phyloP scores from a whole-genome alignment of 2,329 filamentous ascomycete species.

The Arthrobotrys iridis region DNA sequence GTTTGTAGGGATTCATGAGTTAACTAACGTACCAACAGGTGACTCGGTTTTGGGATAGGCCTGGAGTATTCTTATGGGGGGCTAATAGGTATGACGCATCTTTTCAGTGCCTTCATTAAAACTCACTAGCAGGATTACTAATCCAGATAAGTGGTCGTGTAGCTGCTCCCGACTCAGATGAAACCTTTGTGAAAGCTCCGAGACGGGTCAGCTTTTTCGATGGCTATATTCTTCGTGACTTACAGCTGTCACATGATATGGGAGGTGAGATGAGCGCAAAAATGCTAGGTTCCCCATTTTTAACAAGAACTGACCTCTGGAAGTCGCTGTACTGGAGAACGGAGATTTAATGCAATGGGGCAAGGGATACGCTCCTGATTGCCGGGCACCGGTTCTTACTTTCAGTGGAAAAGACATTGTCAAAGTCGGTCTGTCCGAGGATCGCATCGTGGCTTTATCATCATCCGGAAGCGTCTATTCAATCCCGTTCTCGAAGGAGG shows the following conservation, averaged over 20 bases:
- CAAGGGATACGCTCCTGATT: constrained; percentile 73
- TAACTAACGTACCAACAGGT: constrained; percentile 36
- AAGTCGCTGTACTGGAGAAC: constrained; percentile 79
- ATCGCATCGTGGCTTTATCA: constrained; percentile 82
- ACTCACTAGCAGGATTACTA: constrained; percentile 10
- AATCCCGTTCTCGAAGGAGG: constrained; percentile 77
- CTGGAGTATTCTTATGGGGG: constrained; percentile 94
- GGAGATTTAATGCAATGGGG: constrained; percentile 96
- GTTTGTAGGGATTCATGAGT: background rate
- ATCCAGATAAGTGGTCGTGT: constrained; percentile 70
- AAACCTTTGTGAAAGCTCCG: constrained; percentile 80
- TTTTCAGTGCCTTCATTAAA: background rate
- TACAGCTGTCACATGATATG: constrained; percentile 83
- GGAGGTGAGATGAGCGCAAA: constrained; percentile 66
- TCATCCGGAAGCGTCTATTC: constrained; percentile 83
- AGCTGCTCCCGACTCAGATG: constrained; percentile 83
- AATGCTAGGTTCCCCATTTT: background rate
- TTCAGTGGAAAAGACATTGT: constrained; percentile 82
- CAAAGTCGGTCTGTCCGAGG: constrained; percentile 79
- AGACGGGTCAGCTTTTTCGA: constrained; percentile 83
- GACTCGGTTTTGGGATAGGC: constrained; percentile 69
- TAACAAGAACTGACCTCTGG: background rate
- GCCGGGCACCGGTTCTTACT: constrained; percentile 74
- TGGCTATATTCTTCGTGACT: constrained; percentile 80
- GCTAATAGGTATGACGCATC: constrained; percentile 70